Base-by-base conservation (phyloP, 2,329 filamentous ascomycete genomes). In the Metarhizium album region DNA sequence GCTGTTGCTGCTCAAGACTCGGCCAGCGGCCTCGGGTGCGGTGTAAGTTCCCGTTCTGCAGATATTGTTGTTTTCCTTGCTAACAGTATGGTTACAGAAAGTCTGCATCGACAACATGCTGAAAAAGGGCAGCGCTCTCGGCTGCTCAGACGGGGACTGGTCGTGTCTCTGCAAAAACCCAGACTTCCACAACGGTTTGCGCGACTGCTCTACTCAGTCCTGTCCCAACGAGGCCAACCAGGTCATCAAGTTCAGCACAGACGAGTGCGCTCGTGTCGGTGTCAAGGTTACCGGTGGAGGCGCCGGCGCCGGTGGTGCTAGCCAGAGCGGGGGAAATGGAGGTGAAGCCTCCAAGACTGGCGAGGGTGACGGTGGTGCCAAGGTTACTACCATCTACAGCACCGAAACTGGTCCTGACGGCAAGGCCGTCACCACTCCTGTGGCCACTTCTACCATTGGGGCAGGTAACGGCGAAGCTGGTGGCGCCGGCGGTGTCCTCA, bases 61-160 rank as follows among this genome's bases (percentile, higher is more conserved):
- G 4, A 2, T 35, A n/a, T 13, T 8, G 33, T 16, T 31, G 20
- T 33, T 29, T 3, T 42, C 7, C 22, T 16, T 29, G 9, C 47
- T 6, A 9, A 24, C 37, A 22, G 18, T 2, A 42, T 16, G 46
- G 29, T 52, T n/a, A n/a, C 51, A 80, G 76, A 66, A 64, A 59
- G 65, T 59, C 40, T 81, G 78, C 57, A 67, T 72, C 55, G 63
- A 59, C 60, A 75, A 75, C 68, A 79, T 82, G 59, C 62, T 46
- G 55, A 59, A n/a, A 52, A 68, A 74, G 66, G 69, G 69, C 45
- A 31, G 55, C 33, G 61, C 70, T 48, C 70, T 80, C 35, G 70
- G 70, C 53, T 82, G 78, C 66, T 51, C 54, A 7, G 53, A 58
- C 50, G 60, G 59, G 40, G 73, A 76, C 53, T n/a, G n/a, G 35